phyloP scores from a whole-genome alignment of 2,329 filamentous ascomycete species.

The Sarocladium kiliense region DNA sequence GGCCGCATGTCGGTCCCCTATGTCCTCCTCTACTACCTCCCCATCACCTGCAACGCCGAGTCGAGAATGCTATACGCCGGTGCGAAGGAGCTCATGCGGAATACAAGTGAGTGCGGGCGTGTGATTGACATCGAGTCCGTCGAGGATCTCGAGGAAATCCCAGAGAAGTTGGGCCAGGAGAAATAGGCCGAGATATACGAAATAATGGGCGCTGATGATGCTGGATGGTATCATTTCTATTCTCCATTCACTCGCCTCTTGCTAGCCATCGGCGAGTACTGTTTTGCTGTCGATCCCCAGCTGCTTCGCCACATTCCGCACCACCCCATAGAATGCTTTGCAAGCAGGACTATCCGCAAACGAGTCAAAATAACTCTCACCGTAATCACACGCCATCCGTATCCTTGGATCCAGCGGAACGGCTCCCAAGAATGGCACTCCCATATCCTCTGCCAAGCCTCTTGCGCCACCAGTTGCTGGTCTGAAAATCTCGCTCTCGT shows the following conservation, averaged over 20 bases:
- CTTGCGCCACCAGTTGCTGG: slow-evolving; percentile 85
- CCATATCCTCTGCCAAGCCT: slow-evolving; percentile 77
- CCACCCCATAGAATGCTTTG: slow-evolving; percentile 72
- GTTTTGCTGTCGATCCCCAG: slow-evolving; percentile 57
- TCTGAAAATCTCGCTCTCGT: slow-evolving; percentile 79
- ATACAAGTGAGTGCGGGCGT: slow-evolving; percentile 81
- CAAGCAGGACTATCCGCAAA: slow-evolving; percentile 93
- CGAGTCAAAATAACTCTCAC: slow-evolving; percentile 92
- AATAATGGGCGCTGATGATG: not conserved
- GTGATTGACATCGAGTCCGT: slow-evolving; percentile 79
- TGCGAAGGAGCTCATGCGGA: slow-evolving; percentile 93
- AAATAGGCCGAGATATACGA: not conserved
- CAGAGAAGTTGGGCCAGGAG: slow-evolving; percentile 47
- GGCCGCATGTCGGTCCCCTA: slow-evolving; percentile 88
- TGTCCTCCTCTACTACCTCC: slow-evolving; percentile 90
- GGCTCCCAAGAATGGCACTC: slow-evolving; percentile 80
- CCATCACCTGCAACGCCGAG: slow-evolving; percentile 82
- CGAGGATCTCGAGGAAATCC: slow-evolving; percentile 80
- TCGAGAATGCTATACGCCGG: slow-evolving; percentile 91
- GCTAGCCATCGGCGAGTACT: slow-evolving; percentile 36
- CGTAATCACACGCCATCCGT: slow-evolving; percentile 93
- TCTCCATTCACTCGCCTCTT: slow-evolving; percentile 15
- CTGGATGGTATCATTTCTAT: slow-evolving; percentile 3
- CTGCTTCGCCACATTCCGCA: slow-evolving; percentile 63
- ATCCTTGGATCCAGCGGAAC: slow-evolving; percentile 92